Percentiles rank a stretch among this genome's conserved stretches.
Evolutionary conservation across 2,329 filamentous ascomycete genomes (phyloP).

Genomic region (Westerdykella sp.): DNA sequence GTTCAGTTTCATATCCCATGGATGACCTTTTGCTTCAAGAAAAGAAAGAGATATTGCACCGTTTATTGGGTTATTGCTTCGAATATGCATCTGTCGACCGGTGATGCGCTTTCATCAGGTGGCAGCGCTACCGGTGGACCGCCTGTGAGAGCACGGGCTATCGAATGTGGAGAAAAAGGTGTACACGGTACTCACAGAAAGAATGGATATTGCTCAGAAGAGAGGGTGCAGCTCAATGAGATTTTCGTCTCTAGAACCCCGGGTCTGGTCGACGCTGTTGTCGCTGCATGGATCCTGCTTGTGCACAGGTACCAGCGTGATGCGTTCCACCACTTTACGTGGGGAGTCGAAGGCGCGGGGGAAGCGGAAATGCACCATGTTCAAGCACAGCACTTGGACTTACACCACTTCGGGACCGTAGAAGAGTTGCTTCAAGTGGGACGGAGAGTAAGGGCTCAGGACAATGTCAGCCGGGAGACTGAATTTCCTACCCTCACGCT

Average conservation of each 20-base stretch:
- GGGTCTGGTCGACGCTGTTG: slow-evolving; percentile 15
- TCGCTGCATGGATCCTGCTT: slow-evolving; percentile 28
- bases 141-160: no score
- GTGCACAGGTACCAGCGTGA: slow-evolving; percentile 29
- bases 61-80: no score
- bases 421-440: slow-evolving; percentile 14
- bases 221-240: slow-evolving; percentile 8
- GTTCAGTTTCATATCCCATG: no score
- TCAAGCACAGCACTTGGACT: slow-evolving; percentile 12
- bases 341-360: slow-evolving; percentile 15
- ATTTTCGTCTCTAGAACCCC: slow-evolving; percentile 10
- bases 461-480: slow-evolving; percentile 1
- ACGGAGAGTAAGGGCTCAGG: slow-evolving; percentile 9
- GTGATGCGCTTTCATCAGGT: no score
- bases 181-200: not conserved
- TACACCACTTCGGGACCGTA: slow-evolving; percentile 10
- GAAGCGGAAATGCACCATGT: slow-evolving; percentile 13
- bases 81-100: no score
- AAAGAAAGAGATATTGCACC: no score
- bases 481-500: slow-evolving; percentile 12
- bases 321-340: slow-evolving; percentile 25
- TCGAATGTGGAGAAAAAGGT: not conserved
- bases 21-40: no score
- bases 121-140: no score
- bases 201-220: slow-evolving; percentile 4